Conservation (phyloP, 768 basidiomycete genomes). For the Tremella mesenterica region DNA sequence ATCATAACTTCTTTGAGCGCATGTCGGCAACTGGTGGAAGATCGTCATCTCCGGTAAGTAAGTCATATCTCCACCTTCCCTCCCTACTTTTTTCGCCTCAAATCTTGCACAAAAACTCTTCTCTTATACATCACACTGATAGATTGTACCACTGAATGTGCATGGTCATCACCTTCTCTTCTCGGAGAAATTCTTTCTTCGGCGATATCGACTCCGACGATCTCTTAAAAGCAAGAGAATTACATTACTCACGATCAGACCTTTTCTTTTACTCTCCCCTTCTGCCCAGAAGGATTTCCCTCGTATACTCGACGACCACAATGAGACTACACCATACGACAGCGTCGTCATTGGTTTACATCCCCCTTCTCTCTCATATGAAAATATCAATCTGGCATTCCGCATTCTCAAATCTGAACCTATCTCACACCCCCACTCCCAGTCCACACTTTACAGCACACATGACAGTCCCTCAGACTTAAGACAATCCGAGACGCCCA, state of each 20-base stretch:
- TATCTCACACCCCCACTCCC: slow-evolving; percentile 5
- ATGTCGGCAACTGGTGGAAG: slow-evolving; percentile 49
- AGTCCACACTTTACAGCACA: slow-evolving; percentile 2
- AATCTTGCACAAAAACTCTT: no score
- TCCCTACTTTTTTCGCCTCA: no score
- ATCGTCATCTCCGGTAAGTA: slow-evolving; percentile 46
- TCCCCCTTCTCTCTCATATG: slow-evolving; percentile 52
- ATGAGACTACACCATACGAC: slow-evolving; percentile 47
- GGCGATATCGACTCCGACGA: no score
- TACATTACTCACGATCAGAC: slow-evolving; percentile 48
- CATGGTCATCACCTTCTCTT: no score
- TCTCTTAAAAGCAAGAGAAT: no score
- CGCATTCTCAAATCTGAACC: slow-evolving; percentile 54
- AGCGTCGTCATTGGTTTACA: slow-evolving; percentile 60
- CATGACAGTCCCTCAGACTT: not conserved
- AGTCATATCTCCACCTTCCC: no score
- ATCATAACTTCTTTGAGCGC: slow-evolving; percentile 62
- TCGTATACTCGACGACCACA: slow-evolving; percentile 43
- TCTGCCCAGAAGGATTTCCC: slow-evolving; percentile 40
- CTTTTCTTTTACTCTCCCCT: slow-evolving; percentile 54
- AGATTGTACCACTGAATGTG: no score
- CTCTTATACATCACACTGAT: not conserved
- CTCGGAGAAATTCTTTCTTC: no score
- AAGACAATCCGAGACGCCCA: not conserved
- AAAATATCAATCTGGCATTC: slow-evolving; percentile 58